Percentiles rank a stretch among this genome's conserved stretches.
These are phyloP conservation scores for Chlamydomonas sp. DNA, from an alignment of 139 green algal species.

Conservation along the genomic window DNA sequence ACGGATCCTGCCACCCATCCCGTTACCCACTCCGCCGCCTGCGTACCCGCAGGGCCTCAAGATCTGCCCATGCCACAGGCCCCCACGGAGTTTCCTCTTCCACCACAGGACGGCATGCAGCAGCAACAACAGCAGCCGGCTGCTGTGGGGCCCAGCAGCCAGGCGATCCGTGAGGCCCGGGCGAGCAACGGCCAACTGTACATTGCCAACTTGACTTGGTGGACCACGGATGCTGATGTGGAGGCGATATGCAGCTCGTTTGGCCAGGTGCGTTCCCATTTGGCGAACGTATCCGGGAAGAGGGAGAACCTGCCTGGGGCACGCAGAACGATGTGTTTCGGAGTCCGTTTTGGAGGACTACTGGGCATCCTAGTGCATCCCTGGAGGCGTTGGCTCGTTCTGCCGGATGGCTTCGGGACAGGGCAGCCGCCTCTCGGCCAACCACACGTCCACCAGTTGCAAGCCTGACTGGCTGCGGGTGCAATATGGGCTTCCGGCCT, in stretches of 20 bases:
- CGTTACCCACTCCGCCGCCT: no score
- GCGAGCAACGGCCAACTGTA: conserved; percentile 65
- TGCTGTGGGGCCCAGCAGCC: neutral
- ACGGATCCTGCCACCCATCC: no score
- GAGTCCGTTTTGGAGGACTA: neutral
- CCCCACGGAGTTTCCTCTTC: neutral
- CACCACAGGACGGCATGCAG: neutral
- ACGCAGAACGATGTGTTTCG: neutral
- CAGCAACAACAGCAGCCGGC: neutral
- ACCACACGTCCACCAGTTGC: neutral
- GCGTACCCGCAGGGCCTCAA: no score
- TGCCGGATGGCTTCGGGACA: no score
- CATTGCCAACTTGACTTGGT: conserved; percentile 91
- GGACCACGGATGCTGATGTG: conserved; percentile 93
- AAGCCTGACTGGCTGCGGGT: neutral
- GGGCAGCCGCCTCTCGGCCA: neutral
- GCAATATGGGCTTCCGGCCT: neutral
- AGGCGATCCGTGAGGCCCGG: neutral
- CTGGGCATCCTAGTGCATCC: neutral
- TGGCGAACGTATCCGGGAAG: no score
- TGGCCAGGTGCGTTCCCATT: conserved; percentile 52
- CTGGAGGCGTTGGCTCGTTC: neutral
- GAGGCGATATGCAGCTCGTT: conserved; percentile 73
- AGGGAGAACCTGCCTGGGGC: neutral
- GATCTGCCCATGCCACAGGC: neutral